phyloP scores from a whole-genome alignment of 768 basidiomycete species.

The Rhodotorula sphaerocarpa region DNA sequence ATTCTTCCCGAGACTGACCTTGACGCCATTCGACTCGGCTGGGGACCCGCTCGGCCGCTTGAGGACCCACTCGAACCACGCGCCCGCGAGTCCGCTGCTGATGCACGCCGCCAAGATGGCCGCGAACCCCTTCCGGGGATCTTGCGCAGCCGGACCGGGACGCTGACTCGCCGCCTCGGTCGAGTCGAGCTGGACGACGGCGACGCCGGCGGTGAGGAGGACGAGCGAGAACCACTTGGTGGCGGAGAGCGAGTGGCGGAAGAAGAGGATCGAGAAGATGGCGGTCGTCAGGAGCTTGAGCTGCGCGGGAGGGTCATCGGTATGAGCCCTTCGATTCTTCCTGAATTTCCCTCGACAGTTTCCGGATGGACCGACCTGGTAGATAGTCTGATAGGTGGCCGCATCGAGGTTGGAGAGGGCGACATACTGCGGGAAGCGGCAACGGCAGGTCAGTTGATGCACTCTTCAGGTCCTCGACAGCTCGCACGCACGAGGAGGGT shows the following conservation, averaged over 20 bases:
- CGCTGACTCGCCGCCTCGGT: slow-evolving; percentile 41
- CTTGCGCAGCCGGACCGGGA: not conserved
- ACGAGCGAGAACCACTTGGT: slow-evolving; percentile 77
- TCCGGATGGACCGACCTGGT: slow-evolving; percentile 49
- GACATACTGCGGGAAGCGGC: slow-evolving; percentile 58
- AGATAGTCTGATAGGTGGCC: slow-evolving; percentile 96
- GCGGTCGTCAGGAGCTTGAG: slow-evolving; percentile 54
- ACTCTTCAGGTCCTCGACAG: too few species aligned
- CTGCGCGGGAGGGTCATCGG: slow-evolving; percentile 27
- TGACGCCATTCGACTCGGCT: too few species aligned
- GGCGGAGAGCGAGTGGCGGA: slow-evolving; percentile 47
- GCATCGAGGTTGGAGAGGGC: slow-evolving; percentile 84
- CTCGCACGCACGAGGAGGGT: slow-evolving; percentile 44
- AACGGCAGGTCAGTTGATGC: too few species aligned
- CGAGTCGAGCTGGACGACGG: slow-evolving; percentile 56
- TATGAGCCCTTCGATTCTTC: not conserved
- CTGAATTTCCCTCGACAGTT: too few species aligned
- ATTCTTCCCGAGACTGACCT: too few species aligned
- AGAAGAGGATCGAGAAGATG: slow-evolving; percentile 37
- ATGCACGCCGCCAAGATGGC: slow-evolving; percentile 85
- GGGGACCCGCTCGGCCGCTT: slow-evolving; percentile 48
- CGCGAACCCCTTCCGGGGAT: slow-evolving; percentile 70
- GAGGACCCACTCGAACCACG: slow-evolving; percentile 93
- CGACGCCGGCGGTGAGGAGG: slow-evolving; percentile 66
- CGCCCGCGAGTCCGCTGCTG: slow-evolving; percentile 87